Evolutionary conservation across 164 flowering plant species (phyloP), one percentile per base, ranked within the genome.

Genomic region (Kingdonia uniflora): DNA sequence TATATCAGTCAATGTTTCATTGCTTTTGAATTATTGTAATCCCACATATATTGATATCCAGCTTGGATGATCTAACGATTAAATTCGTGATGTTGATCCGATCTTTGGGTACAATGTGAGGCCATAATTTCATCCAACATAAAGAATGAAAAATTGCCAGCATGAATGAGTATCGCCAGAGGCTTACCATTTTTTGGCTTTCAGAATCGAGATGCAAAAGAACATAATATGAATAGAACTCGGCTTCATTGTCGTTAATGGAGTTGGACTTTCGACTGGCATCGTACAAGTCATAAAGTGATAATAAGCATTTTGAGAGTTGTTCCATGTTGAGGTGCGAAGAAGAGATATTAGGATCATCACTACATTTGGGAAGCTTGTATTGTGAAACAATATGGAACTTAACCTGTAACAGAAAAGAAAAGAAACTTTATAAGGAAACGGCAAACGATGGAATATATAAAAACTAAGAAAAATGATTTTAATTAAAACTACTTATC

Each of bases 301-400:
- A 74, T 24, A 66, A 42, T 26, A 91, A 65, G 42, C 80, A 50
- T 60, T 91, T 91, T 20, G 57, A 58, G 46, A 91, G 98, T 73
- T 91, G 96, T 71, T 91, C 96, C 82, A 74, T 61, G 68, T 87
- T 91, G 52, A 91, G 95, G 68, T 79, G 74, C 63, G 71, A 11
- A 19, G 96, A 75, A 53, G 84, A 70, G 23, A 60, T 61, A 64
- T 58, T 63, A 41, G 82, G 63, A 55, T 42, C 54, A 19, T 58
- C 52, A 43, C 49, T 45, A 54, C 68, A 62, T 38, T 57, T 52
- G 26, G 60, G 68, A 56, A 91, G 84, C 75, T 73, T 88, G 73
- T 75, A 77, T 57, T 75, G 76, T 42, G 98, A 87, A 52, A 73
- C 59, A n/a, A 87, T 65, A 68, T 91, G 85, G 72, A 91, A 87